Base-by-base conservation (phyloP, 2,329 filamentous ascomycete genomes). In the Xylaria digitata region DNA sequence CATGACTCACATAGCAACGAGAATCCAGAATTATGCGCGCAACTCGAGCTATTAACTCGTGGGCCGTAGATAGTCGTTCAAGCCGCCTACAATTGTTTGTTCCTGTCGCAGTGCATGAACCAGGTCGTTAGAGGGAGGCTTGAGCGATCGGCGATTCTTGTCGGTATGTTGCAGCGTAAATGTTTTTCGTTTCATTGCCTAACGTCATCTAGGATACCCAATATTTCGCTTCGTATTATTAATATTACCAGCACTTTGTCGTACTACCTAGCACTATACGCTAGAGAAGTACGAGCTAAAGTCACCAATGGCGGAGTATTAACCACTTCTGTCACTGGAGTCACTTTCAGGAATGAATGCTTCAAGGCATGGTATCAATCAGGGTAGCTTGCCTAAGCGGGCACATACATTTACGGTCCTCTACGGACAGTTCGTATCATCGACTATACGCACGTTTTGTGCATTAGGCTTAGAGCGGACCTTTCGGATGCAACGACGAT, bases 1-100 rank as follows among this genome's bases (percentile, higher is more conserved):
- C 68, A 81, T 86, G 77, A 81, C 82, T 32, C 72, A 68, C 53
- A 71, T 76, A 62, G 74, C 74, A 17, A 75, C 67, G 40, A 68
- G 71, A 49, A 71, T 78, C 30, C 71, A 73, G 49, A 71, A 71
- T 2, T 72, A 65, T 40, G 66, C 74, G 42, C 71, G 65, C n/a
- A 69, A 68, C 40, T 52, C 72, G 17, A 67, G 61, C 57, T 76
- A 76, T 59, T 75, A 70, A 71, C 26, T 15, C 3, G 19, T 48
- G 21, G 49, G 37, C 30, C 17, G 52, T 52, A 32, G 17, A 40
- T 17, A 32, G 37, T 37, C 13, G 37, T 56, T 32, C 19, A 57
- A 46, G 53, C 48, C 57, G 21, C 42, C 34, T 45, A 46, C 17
- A 46, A 21, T 42, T 43, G 32, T 55, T 60, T n/a, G 19, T 64